These are phyloP conservation scores for Phytophthora syringae DNA, from an alignment of 352 stramenopile species.

Conservation along the genomic window DNA sequence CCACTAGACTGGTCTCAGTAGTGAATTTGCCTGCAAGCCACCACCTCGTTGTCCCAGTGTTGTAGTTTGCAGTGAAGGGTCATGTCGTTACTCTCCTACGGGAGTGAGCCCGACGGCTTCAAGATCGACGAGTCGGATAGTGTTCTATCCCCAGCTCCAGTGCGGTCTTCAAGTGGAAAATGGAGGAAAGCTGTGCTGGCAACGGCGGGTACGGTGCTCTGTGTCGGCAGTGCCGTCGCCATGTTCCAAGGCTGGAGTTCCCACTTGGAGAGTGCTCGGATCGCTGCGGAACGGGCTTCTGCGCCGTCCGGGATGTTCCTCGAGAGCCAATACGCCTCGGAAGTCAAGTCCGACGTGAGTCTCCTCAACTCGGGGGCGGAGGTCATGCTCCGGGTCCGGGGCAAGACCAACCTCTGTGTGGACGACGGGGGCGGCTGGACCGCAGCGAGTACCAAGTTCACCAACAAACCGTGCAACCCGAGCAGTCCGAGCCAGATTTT, in stretches of 20 bases:
- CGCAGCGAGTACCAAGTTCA: slow-evolving; percentile 23
- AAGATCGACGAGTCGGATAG: slow-evolving; percentile 13
- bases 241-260: slow-evolving; percentile 30
- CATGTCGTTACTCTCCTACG: slow-evolving; percentile 32
- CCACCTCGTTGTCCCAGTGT: slow-evolving; percentile 12
- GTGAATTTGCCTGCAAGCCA: slow-evolving; percentile 29
- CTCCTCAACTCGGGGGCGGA: slow-evolving; percentile 23
- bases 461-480: slow-evolving; percentile 33
- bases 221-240: slow-evolving; percentile 19
- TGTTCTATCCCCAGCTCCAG: neutral
- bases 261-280: neutral
- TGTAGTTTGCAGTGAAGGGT: slow-evolving; percentile 11
- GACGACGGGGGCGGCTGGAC: slow-evolving; percentile 38
- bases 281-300: slow-evolving; percentile 8
- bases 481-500: slow-evolving; percentile 42
- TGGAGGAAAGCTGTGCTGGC: slow-evolving; percentile 24
- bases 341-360: slow-evolving; percentile 8
- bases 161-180: slow-evolving; percentile 8
- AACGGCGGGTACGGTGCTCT: slow-evolving; percentile 17
- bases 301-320: slow-evolving; percentile 24
- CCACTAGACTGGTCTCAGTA: too few species aligned
- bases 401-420: slow-evolving; percentile 41
- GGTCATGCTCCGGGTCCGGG: slow-evolving; percentile 31
- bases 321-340: slow-evolving; percentile 22
- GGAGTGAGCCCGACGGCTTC: slow-evolving; percentile 17